A percentile compares a stretch with the other conserved stretches of the same genome.
Evolutionary conservation across 331 rosid genomes (phyloP).

Genomic region (Saraca asoca): DNA sequence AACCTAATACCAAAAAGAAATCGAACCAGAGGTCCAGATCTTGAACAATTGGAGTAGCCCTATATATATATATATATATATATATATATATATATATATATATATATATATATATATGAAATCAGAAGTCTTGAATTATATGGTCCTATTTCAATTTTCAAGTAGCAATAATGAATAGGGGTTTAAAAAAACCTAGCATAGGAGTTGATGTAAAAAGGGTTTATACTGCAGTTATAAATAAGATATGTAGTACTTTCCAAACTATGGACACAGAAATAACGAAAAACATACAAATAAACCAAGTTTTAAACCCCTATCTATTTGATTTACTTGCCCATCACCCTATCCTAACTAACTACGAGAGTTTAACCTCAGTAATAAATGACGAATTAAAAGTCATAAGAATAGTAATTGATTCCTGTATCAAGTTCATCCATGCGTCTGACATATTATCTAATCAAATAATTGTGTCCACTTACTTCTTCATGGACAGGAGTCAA

Average conservation of each 20-base stretch:
- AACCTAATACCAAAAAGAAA: background rate
- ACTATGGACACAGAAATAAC: background rate
- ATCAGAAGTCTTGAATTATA: no score
- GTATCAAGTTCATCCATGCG: background rate
- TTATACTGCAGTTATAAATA: background rate
- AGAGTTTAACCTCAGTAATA: no score
- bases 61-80: no score
- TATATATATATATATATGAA: no score
- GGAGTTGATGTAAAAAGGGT: background rate
- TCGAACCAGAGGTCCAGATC: background rate
- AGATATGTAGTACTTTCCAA: background rate
- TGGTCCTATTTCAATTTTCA: no score
- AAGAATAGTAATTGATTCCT: background rate
- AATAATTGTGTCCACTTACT: constrained; percentile 47
- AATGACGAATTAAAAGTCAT: no score
- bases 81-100: no score
- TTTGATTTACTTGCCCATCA: background rate
- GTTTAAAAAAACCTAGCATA: background rate
- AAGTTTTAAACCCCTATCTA: background rate
- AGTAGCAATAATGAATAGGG: no score
- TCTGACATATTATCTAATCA: background rate
- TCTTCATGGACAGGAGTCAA: constrained; percentile 88
- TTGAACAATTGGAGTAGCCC: no score
- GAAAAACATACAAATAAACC: background rate
- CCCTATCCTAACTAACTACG: no score